A percentile compares a stretch with the other conserved stretches of the same genome.
Evolutionary conservation across 2,329 filamentous ascomycete genomes (phyloP).

Genomic region (Davidsoniella virescens): DNA sequence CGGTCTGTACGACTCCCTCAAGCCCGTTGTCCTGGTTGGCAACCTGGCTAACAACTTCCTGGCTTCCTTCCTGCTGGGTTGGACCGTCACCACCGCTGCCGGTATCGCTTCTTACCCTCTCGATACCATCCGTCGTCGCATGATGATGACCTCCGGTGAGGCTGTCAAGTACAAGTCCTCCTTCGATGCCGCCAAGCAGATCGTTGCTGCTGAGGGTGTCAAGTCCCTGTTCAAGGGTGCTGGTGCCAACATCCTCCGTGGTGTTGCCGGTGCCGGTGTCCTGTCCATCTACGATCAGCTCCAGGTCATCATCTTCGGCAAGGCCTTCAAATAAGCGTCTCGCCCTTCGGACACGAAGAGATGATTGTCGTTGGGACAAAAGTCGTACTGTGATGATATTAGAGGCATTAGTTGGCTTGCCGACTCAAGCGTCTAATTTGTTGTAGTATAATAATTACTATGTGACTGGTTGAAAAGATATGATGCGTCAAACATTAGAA

Average conservation of each 20-base stretch:
- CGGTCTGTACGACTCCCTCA: conserved; percentile 99
- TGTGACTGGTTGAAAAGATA: conserved; percentile 9
- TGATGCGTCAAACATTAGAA: conserved; percentile 1
- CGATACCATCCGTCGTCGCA: conserved; percentile 99
- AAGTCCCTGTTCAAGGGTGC: conserved; percentile 99
- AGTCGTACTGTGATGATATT: background rate
- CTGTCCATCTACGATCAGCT: conserved; percentile 99
- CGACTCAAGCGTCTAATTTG: background rate
- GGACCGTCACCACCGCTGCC: conserved; percentile 98
- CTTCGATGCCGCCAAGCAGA: conserved; percentile 88
- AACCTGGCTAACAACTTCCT: conserved; percentile 95
- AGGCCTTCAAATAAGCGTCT: conserved; percentile 75
- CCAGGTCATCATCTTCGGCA: conserved; percentile 98
- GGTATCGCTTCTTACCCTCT: conserved; percentile 99
- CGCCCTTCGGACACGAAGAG: conserved; percentile 16
- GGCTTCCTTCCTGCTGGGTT: conserved; percentile 96
- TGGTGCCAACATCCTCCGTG: conserved; percentile 99
- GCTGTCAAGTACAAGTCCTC: conserved; percentile 99
- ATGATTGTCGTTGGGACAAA: background rate
- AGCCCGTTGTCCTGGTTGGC: conserved; percentile 92
- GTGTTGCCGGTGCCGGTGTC: conserved; percentile 99
- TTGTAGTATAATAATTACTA: background rate
- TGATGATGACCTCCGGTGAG: conserved; percentile 98
- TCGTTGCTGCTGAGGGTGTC: conserved; percentile 93
- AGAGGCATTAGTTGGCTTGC: too few relatives aligned